Conservation (phyloP, 129 eudicot genomes). For the Kitagawia praeruptora region DNA sequence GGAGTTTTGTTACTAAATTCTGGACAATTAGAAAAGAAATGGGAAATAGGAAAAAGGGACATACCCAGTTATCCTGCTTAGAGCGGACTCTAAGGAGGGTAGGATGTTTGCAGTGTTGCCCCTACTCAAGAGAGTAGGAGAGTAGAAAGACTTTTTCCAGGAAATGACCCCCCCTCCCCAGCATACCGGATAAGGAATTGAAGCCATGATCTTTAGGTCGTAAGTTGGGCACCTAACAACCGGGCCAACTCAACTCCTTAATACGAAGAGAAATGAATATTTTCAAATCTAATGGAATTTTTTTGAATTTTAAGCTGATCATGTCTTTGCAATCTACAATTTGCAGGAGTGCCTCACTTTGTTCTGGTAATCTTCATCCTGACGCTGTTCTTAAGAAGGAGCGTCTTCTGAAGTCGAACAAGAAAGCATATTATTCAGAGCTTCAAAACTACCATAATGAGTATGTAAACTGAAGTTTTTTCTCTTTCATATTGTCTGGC, state of each 20-base stretch:
- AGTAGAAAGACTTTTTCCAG: no score
- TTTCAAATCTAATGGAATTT: not conserved
- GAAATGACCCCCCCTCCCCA: no score
- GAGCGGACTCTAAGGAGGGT: no score
- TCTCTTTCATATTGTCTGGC: constrained; percentile 3
- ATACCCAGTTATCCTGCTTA: no score
- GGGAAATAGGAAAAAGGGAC: no score
- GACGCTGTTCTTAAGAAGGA: constrained; percentile 58
- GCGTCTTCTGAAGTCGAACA: constrained; percentile 47
- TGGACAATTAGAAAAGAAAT: not conserved
- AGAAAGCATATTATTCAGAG: constrained; percentile 56
- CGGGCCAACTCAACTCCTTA: no score
- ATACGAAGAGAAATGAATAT: no score
- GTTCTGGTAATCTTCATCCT: constrained; percentile 81
- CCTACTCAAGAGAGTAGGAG: no score
- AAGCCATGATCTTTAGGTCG: no score
- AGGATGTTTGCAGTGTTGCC: no score
- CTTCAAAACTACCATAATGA: constrained; percentile 58
- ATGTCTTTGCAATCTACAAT: constrained; percentile 14
- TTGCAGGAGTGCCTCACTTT: constrained; percentile 71
- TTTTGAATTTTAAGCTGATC: constrained; percentile 16
- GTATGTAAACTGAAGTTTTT: constrained; percentile 37
- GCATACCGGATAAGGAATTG: no score
- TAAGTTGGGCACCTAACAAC: no score
- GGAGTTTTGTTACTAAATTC: not conserved